phyloP scores from a whole-genome alignment of 305 asterid species.

The Petunia hybrid region DNA sequence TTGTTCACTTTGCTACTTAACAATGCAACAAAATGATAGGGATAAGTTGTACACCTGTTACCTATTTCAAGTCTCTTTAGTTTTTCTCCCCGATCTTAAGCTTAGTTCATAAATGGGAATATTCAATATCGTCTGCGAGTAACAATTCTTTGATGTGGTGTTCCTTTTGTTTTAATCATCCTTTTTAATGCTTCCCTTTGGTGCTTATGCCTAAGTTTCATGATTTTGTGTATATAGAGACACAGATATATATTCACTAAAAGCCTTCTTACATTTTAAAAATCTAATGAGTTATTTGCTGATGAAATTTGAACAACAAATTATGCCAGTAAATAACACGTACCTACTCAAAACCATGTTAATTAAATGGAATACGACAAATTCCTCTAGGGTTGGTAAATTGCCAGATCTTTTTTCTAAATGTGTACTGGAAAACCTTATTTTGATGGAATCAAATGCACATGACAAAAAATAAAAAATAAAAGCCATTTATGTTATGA shows the following conservation, averaged over 20 bases:
- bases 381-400: neutral
- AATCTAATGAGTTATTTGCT: too few relatives aligned
- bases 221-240: too few relatives aligned
- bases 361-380: neutral
- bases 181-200: neutral
- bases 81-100: constrained; percentile 17
- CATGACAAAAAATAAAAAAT: constrained; percentile 37
- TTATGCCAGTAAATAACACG: neutral
- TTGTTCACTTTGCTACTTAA: constrained; percentile 32
- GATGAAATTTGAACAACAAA: neutral
- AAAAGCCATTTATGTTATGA: constrained; percentile 6
- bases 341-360: neutral
- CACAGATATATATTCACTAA: too few relatives aligned
- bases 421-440: neutral
- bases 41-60: constrained; percentile 5
- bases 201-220: too few relatives aligned
- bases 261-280: too few relatives aligned
- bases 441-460: constrained; percentile 36
- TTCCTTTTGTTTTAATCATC: neutral
- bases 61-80: constrained; percentile 22
- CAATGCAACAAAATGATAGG: constrained; percentile 35
- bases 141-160: neutral
- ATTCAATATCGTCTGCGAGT: neutral
- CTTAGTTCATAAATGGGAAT: neutral
- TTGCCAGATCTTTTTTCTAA: too few relatives aligned